Conservation (phyloP, 78 protist genomes). For the Dictyostelium capitatum region DNA sequence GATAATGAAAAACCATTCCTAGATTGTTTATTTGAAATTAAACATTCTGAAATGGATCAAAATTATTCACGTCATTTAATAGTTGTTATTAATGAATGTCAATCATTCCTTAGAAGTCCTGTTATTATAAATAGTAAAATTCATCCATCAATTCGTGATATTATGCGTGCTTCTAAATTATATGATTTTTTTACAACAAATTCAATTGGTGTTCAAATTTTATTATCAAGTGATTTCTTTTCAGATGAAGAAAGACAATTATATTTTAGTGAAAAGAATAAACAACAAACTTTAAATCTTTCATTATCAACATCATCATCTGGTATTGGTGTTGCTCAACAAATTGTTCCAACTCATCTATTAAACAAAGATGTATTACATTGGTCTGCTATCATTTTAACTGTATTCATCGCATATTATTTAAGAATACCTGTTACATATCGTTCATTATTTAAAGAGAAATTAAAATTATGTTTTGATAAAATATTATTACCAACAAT, state of each 20-base stretch:
- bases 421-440: constrained; percentile 12
- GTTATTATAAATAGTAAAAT: constrained; percentile 1
- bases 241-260: constrained; percentile 23
- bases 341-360: constrained; percentile 1
- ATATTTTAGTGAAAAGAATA: background rate
- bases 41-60: background rate
- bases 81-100: background rate
- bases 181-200: constrained; percentile 44
- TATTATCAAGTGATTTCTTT: constrained; percentile 9
- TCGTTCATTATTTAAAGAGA: constrained; percentile 15
- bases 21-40: constrained; percentile 33
- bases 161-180: constrained; percentile 27
- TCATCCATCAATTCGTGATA: constrained; percentile 62
- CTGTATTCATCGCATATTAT: constrained; percentile 36
- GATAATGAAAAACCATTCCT: constrained; percentile 57
- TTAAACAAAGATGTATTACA: constrained; percentile 25
- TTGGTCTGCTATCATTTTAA: constrained; percentile 25
- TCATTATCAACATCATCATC: background rate
- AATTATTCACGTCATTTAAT: background rate
- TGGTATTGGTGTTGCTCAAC: background rate
- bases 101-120: constrained; percentile 16
- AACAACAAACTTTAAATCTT: constrained; percentile 1
- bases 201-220: constrained; percentile 40
- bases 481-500: background rate
- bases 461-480: constrained; percentile 8